Base-by-base conservation (phyloP, 768 basidiomycete species). In the Phaffia australis region DNA sequence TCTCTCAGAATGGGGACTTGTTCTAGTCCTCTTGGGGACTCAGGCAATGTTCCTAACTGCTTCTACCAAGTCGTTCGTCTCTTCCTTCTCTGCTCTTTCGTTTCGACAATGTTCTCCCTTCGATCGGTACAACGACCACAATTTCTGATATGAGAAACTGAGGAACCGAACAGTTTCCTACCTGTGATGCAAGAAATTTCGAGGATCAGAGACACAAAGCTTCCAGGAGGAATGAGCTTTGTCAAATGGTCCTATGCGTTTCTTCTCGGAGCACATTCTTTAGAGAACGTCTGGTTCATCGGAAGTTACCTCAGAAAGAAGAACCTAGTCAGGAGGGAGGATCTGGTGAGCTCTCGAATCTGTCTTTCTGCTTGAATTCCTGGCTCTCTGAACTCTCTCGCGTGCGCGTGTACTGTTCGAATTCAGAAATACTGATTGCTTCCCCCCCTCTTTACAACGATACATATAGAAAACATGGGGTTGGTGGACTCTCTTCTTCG, bases 221-320 rank as follows among this genome's bases (percentile, higher is more conserved):
- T 60, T 11, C 59, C 56, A 23, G 57, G 56, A 1, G 64, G 64
- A 1, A 0, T 52, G 0, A 14, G 7, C 14, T 47, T 57, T 42
- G 19, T 65, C 49, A 59, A 60, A 32, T 21, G 23, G n/a, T 59
- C 57, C 27, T 65, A 65, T 30, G 50, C 32, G 23, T 6, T 65
- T 32, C 57, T 65, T 35, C 35, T 65, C 30, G 64, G 42, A 16
- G 64, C 57, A 2, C 64, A 65, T 23, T 35, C 42, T 1, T 23
- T 15, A 8, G 64, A 65, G 50, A 49, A 32, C 25, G 23, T 60
- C 14, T 65, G 64, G 64, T 65, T 59, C 11, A 42, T 11, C 35
- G 21, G 29, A 18, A n/a, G 11, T 14, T 57, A 29, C 46, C 48
- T 65, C 0, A 42, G 27, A 1, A 32, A 30, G 29, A 23, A 50